Conservation (phyloP, 176 grass and related monocot genomes). For the Oryza rufipogon region DNA sequence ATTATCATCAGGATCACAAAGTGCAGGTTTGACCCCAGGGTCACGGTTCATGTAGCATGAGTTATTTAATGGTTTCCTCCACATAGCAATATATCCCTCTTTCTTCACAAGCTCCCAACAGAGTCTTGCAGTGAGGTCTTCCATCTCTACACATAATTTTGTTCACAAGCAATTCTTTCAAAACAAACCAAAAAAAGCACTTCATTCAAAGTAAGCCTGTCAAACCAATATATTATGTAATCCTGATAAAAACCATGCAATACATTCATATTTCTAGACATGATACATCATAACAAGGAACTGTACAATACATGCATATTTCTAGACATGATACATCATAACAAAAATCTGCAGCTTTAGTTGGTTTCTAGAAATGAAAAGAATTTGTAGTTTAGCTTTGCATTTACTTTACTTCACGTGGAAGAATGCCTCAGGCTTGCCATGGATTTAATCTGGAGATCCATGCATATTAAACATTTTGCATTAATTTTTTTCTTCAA, state of each 20-base stretch:
- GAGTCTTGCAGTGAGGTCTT: constrained; percentile 73
- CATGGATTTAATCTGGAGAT: constrained; percentile 22
- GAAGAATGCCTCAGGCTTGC: constrained; percentile 4
- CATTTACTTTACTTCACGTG: constrained; percentile 15
- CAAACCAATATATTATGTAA: background rate
- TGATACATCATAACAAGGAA: constrained; percentile 26
- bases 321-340: too few species aligned
- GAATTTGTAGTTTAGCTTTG: constrained; percentile 27
- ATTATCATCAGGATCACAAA: constrained; percentile 69
- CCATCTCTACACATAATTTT: constrained; percentile 70
- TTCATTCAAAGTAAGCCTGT: constrained; percentile 7
- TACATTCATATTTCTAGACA: background rate
- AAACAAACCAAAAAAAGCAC: constrained; percentile 9
- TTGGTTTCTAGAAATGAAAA: background rate
- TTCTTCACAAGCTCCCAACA: constrained; percentile 96
- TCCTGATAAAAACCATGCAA: background rate
- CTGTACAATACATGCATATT: too few species aligned
- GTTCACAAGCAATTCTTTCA: constrained; percentile 38
- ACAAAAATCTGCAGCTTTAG: too few species aligned
- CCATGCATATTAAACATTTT: constrained; percentile 6
- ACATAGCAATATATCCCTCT: constrained; percentile 92
- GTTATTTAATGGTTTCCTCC: constrained; percentile 85
- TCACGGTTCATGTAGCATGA: constrained; percentile 68
- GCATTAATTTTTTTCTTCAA: background rate
- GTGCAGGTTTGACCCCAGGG: constrained; percentile 59